These are phyloP conservation scores for Hymenochaete sp. DNA, from an alignment of 1,284 basidiomycete genomes.

Conservation along the genomic window DNA sequence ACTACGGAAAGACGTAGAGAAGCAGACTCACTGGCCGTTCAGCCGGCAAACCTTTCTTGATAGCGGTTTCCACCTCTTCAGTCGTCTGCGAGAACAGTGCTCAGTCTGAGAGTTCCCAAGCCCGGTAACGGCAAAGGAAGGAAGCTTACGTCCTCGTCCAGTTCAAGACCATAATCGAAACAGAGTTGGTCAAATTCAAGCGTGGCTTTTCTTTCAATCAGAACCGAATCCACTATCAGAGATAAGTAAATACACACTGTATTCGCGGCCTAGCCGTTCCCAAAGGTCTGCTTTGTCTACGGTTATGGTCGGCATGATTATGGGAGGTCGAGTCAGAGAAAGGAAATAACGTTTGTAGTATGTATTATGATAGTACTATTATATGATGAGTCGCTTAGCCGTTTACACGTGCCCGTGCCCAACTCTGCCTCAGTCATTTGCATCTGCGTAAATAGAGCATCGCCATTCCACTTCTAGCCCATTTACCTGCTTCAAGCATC, in stretches of 20 bases:
- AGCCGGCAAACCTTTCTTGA: slow-evolving; percentile 73
- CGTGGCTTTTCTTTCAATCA: slow-evolving; percentile 50
- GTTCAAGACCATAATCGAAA: slow-evolving; percentile 96
- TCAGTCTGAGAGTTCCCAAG: slow-evolving; percentile 1
- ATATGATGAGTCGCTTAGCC: too few relatives aligned
- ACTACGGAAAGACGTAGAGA: neutral
- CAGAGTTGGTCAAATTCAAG: slow-evolving; percentile 94
- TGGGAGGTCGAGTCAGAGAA: neutral
- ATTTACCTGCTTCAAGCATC: slow-evolving; percentile 1
- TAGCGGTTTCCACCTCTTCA: slow-evolving; percentile 73
- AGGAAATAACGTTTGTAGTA: neutral
- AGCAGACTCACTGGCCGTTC: slow-evolving; percentile 64
- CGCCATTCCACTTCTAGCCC: neutral
- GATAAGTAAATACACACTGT: slow-evolving; percentile 48
- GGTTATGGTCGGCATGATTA: slow-evolving; percentile 83
- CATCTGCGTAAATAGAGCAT: neutral
- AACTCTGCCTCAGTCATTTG: neutral
- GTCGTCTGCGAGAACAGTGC: slow-evolving; percentile 57
- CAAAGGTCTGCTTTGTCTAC: slow-evolving; percentile 96
- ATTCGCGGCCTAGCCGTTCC: slow-evolving; percentile 76
- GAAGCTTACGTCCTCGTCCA: slow-evolving; percentile 86
- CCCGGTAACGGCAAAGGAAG: neutral
- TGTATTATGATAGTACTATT: too few relatives aligned
- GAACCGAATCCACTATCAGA: slow-evolving; percentile 12
- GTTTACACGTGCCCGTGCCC: too few relatives aligned